These are phyloP conservation scores for Aspergillus cavernicola DNA, from an alignment of 495 filamentous ascomycete species.

Conservation along the genomic window DNA sequence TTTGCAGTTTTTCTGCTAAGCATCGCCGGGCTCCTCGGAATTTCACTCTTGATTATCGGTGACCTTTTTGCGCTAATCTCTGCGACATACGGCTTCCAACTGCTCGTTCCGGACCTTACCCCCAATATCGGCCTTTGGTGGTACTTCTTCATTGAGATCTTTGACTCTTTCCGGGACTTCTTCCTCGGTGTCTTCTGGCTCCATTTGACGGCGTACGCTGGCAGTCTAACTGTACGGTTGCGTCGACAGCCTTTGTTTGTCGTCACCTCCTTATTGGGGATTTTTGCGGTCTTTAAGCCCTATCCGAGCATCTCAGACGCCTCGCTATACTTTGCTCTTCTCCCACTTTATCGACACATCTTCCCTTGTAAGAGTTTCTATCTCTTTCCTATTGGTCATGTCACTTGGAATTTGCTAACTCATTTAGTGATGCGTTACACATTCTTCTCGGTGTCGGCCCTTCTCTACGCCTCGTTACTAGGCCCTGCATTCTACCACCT, in stretches of 20 bases:
- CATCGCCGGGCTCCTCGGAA: slow-evolving; percentile 56
- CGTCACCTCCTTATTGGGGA: slow-evolving; percentile 73
- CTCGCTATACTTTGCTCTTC: slow-evolving; percentile 73
- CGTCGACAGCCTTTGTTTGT: slow-evolving; percentile 82
- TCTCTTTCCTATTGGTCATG: not conserved
- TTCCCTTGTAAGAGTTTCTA: slow-evolving; percentile 65
- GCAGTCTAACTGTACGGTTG: slow-evolving; percentile 74
- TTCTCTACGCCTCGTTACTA: slow-evolving; percentile 83
- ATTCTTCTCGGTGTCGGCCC: slow-evolving; percentile 74
- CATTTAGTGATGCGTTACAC: slow-evolving; percentile 81
- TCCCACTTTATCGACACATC: slow-evolving; percentile 89
- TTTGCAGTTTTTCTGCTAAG: slow-evolving; percentile 40
- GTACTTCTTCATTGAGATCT: slow-evolving; percentile 99
- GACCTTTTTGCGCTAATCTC: slow-evolving; percentile 78
- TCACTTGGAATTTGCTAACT: slow-evolving; percentile 15
- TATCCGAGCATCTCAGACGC: slow-evolving; percentile 91
- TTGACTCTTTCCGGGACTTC: slow-evolving; percentile 95
- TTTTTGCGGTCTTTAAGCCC: slow-evolving; percentile 91
- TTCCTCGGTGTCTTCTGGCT: slow-evolving; percentile 98
- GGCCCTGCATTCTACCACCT: slow-evolving; percentile 95
- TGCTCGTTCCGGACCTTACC: slow-evolving; percentile 87
- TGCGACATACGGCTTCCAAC: slow-evolving; percentile 87
- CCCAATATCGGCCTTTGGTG: slow-evolving; percentile 97
- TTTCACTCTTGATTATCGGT: slow-evolving; percentile 73
- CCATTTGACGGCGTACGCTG: slow-evolving; percentile 84